Percentiles rank a stretch among this genome's conserved stretches.
Conservation (phyloP, 345 rosid species). For the Combretum micranthum region DNA sequence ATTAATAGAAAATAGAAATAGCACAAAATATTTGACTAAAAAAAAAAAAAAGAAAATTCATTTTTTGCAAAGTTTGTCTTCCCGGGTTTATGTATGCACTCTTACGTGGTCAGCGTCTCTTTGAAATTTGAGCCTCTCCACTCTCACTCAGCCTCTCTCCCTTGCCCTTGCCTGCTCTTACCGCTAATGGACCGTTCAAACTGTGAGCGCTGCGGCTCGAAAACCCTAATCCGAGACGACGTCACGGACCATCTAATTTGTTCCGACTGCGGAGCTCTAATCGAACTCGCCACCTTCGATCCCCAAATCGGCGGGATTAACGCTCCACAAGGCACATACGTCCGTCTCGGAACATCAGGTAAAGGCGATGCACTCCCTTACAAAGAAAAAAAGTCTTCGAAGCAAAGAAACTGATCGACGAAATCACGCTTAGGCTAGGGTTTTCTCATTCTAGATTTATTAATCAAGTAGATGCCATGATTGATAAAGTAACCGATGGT, state of each 20-base stretch:
- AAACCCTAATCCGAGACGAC: constrained; percentile 36
- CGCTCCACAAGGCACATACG: constrained; percentile 54
- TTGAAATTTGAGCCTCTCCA: background rate
- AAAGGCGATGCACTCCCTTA: constrained; percentile 37
- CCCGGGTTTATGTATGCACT: too few relatives aligned
- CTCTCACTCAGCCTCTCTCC: background rate
- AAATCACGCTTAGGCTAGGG: constrained; percentile 20
- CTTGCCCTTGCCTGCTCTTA: too few relatives aligned
- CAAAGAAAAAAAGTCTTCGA: constrained; percentile 58
- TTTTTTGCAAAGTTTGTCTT: too few relatives aligned
- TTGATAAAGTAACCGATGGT: constrained; percentile 44
- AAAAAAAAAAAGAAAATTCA: too few relatives aligned
- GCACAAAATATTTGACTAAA: too few relatives aligned
- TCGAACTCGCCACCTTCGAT: constrained; percentile 35
- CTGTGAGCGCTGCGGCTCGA: constrained; percentile 48
- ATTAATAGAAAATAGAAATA: too few relatives aligned
- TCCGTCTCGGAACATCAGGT: constrained; percentile 55
- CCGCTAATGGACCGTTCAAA: constrained; percentile 1
- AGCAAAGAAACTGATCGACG: constrained; percentile 41
- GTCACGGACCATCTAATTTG: constrained; percentile 36
- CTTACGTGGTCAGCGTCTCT: background rate
- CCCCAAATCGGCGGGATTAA: constrained; percentile 29
- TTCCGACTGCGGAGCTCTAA: constrained; percentile 37
- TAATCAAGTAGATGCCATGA: constrained; percentile 32
- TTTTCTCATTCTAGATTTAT: constrained; percentile 14